Evolutionary conservation across 257 asterid species (phyloP).

Genomic region (Rhazya stricta): DNA sequence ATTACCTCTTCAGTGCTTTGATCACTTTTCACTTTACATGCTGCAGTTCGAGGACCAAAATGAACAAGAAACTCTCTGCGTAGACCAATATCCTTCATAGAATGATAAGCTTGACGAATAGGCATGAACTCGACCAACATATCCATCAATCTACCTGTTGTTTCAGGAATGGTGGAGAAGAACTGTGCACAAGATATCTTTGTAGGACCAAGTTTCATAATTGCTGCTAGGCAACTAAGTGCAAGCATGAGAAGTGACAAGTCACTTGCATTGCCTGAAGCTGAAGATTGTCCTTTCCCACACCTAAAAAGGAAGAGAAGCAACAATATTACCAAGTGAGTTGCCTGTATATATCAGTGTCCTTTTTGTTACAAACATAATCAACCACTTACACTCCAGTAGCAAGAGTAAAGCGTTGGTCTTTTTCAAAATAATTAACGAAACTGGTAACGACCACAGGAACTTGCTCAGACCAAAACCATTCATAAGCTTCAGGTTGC

Average conservation of each 20-base stretch:
- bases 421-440: slow-evolving; percentile 67
- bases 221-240: slow-evolving; percentile 81
- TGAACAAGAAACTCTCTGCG: slow-evolving; percentile 87
- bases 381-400: slow-evolving; percentile 58
- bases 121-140: slow-evolving; percentile 75
- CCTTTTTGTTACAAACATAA: slow-evolving; percentile 13
- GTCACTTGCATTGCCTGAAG: slow-evolving; percentile 56
- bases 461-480: slow-evolving; percentile 90
- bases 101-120: slow-evolving; percentile 62
- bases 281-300: slow-evolving; percentile 43
- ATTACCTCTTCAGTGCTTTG: slow-evolving; percentile 66
- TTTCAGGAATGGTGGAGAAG: slow-evolving; percentile 63
- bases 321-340: neutral
- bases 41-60: slow-evolving; percentile 93
- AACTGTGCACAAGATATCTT: slow-evolving; percentile 83
- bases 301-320: slow-evolving; percentile 40
- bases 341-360: neutral
- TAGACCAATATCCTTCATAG: slow-evolving; percentile 69
- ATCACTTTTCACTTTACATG: slow-evolving; percentile 53
- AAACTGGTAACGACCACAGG: slow-evolving; percentile 67
- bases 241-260: slow-evolving; percentile 82
- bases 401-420: slow-evolving; percentile 53
- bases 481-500: slow-evolving; percentile 70
- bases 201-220: slow-evolving; percentile 86
- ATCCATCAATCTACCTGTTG: slow-evolving; percentile 88